phyloP scores from a whole-genome alignment of 306 rosid species.

The Trifolium repens region DNA sequence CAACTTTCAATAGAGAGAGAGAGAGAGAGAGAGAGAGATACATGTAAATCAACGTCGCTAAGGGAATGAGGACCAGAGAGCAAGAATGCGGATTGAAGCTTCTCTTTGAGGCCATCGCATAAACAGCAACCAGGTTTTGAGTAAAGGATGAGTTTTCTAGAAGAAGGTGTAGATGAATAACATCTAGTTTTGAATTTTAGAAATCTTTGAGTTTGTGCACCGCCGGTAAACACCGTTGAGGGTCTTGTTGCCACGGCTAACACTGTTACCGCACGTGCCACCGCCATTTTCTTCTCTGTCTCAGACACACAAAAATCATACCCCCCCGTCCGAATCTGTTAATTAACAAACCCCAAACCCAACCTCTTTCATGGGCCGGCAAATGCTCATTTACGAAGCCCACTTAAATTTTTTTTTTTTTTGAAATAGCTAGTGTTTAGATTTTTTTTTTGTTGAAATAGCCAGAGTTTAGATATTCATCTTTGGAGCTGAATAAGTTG shows the following conservation, averaged over 20 bases:
- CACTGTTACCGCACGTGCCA: conserved; percentile 45
- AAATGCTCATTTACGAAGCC: conserved; percentile 1
- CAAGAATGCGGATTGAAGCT: conserved; percentile 80
- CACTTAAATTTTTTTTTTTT: not conserved
- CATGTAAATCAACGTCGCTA: conserved; percentile 70
- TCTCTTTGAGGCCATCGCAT: conserved; percentile 97
- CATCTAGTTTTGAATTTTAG: conserved; percentile 46
- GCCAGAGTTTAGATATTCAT: too few species aligned
- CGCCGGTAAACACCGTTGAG: conserved; percentile 43
- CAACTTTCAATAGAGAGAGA: not conserved
- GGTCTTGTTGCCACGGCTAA: conserved; percentile 53
- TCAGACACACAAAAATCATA: not conserved
- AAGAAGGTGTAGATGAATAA: conserved; percentile 51
- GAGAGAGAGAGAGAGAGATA: conserved; percentile 11
- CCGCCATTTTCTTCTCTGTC: conserved; percentile 43
- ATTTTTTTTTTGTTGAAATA: not conserved
- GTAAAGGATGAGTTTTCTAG: conserved; percentile 79
- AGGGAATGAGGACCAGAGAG: conserved; percentile 74
- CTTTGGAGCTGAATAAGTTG: too few species aligned
- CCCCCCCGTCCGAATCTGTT: not conserved
- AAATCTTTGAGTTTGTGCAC: conserved; percentile 25
- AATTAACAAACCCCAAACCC: not conserved
- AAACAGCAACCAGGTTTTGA: conserved; percentile 95
- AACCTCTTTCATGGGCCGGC: not conserved
- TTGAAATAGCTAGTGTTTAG: too few species aligned